These are phyloP conservation scores for Teunomyces gatunensis DNA, from an alignment of 805 yeast species.

Conservation along the genomic window DNA sequence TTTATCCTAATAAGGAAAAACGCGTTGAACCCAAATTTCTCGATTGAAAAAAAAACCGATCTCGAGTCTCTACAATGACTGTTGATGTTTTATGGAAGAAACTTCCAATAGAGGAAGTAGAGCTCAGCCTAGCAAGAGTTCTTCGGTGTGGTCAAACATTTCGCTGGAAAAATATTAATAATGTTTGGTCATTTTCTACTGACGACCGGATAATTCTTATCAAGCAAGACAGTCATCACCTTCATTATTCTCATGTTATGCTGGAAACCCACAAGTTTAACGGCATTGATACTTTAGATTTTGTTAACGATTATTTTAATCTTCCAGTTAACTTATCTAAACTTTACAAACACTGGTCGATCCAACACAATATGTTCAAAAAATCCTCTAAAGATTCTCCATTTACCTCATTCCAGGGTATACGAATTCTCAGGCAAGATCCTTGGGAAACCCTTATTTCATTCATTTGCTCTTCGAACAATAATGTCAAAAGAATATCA, in stretches of 20 bases:
- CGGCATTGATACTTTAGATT: slow-evolving; percentile 9
- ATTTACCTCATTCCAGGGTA: slow-evolving; percentile 54
- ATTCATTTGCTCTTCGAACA: slow-evolving; percentile 93
- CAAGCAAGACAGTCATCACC: slow-evolving; percentile 49
- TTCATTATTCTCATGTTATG: slow-evolving; percentile 52
- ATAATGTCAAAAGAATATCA: slow-evolving; percentile 89
- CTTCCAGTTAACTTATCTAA: slow-evolving; percentile 51
- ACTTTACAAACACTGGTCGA: slow-evolving; percentile 62
- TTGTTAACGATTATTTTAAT: slow-evolving; percentile 69
- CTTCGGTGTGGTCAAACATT: slow-evolving; percentile 86
- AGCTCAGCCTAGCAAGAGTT: slow-evolving; percentile 61
- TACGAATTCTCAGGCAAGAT: slow-evolving; percentile 85
- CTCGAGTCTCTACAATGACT: background rate
- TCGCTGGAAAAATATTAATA: slow-evolving; percentile 66
- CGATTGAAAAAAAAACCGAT: background rate
- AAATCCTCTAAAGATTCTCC: slow-evolving; percentile 19
- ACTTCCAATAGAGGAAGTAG: slow-evolving; percentile 23
- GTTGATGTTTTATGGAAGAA: slow-evolving; percentile 9
- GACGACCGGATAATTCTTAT: slow-evolving; percentile 61
- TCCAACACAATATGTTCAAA: slow-evolving; percentile 38
- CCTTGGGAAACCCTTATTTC: slow-evolving; percentile 95
- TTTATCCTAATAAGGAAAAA: background rate
- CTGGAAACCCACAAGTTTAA: slow-evolving; percentile 5
- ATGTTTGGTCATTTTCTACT: slow-evolving; percentile 65
- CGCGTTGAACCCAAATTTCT: background rate